These are phyloP conservation scores for Macadamia tetraphylla DNA, from an alignment of 164 flowering plant species.

Conservation along the genomic window DNA sequence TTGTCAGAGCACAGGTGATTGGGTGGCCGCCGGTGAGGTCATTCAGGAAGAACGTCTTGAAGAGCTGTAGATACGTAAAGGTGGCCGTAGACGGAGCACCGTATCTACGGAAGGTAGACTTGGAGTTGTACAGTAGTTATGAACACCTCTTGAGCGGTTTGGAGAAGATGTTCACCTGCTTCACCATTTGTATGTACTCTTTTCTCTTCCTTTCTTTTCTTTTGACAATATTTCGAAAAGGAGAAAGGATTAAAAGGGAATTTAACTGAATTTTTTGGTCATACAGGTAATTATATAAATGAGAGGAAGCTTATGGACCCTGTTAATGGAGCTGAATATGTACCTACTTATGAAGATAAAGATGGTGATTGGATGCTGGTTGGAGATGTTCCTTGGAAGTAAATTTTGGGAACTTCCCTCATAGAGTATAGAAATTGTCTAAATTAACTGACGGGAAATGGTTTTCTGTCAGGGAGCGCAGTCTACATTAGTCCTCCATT, in stretches of 20 bases:
- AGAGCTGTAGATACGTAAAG: conserved; percentile 46
- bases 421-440: neutral
- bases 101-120: conserved; percentile 59
- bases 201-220: neutral
- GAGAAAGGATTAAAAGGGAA: no score
- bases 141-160: conserved; percentile 35
- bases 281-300: conserved; percentile 21
- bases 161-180: conserved; percentile 39
- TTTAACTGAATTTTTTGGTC: neutral
- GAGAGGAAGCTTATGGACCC: conserved; percentile 38
- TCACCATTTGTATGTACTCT: conserved; percentile 32
- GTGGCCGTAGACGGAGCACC: conserved; percentile 76
- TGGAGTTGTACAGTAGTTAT: conserved; percentile 42
- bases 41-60: conserved; percentile 30
- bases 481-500: no score
- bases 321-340: conserved; percentile 39
- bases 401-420: conserved; percentile 11
- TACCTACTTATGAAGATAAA: conserved; percentile 58
- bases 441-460: no score
- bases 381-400: conserved; percentile 77
- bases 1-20: conserved; percentile 39
- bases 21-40: conserved; percentile 77
- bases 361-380: conserved; percentile 73
- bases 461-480: no score
- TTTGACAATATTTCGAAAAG: neutral